These are phyloP conservation scores for Mortierella antarctica DNA, from an alignment of 192 early-diverging fungal genomes.

Conservation along the genomic window DNA sequence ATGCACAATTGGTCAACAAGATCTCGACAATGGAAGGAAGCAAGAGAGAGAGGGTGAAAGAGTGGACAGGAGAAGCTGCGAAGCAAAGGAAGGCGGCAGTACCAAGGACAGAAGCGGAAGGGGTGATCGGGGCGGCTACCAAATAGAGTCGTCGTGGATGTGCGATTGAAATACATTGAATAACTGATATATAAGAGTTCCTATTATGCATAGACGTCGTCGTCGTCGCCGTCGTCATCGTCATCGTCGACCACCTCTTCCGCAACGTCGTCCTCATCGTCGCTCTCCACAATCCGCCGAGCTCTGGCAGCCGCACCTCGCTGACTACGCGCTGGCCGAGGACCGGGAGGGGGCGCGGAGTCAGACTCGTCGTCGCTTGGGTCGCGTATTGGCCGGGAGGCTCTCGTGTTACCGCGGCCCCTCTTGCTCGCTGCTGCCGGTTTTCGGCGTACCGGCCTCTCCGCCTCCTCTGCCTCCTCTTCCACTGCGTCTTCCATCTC, in stretches of 20 bases:
- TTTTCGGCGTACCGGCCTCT: neutral
- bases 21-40: neutral
- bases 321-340: neutral
- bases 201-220: neutral
- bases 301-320: neutral
- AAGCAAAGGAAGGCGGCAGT: neutral
- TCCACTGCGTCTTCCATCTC: slow-evolving; percentile 12
- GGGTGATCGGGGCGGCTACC: too few relatives aligned
- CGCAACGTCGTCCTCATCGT: neutral
- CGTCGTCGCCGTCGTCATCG: slow-evolving; percentile 6
- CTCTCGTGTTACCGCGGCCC: neutral
- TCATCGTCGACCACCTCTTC: slow-evolving; percentile 9
- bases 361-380: neutral
- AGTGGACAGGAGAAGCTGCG: neutral
- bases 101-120: too few relatives aligned
- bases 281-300: slow-evolving; percentile 2
- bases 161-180: too few relatives aligned
- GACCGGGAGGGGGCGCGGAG: neutral
- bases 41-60: neutral
- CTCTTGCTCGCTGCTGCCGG: neutral
- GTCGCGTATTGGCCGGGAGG: neutral
- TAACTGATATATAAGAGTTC: too few relatives aligned
- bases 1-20: neutral
- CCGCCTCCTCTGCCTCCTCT: slow-evolving; percentile 5
- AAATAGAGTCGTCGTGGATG: too few relatives aligned